A percentile compares a stretch with the other conserved stretches of the same genome.
Conservation (phyloP, 441 rosid genomes). For the Erodium texanum region DNA sequence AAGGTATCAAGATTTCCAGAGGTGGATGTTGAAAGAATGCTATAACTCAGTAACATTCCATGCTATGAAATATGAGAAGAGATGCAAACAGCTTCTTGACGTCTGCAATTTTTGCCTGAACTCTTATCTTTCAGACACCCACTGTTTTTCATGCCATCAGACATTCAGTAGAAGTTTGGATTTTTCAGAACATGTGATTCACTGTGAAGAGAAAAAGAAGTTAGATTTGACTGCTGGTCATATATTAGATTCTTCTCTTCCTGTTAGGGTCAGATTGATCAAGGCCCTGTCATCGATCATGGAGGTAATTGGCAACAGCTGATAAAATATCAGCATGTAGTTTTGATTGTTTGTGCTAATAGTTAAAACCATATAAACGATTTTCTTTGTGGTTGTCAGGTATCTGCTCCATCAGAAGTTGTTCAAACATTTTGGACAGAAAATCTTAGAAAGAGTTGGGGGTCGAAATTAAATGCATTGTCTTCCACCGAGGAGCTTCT, state of each 20-base stretch:
- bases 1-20: constrained; percentile 64
- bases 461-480: constrained; percentile 42
- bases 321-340: not conserved
- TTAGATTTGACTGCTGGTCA: constrained; percentile 16
- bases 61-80: constrained; percentile 44
- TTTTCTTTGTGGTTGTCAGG: constrained; percentile 35
- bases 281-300: constrained; percentile 48
- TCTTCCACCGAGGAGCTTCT: constrained; percentile 46
- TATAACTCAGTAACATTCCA: constrained; percentile 27
- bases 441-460: constrained; percentile 47
- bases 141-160: constrained; percentile 49
- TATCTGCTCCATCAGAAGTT: constrained; percentile 56
- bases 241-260: constrained; percentile 29
- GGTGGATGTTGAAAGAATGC: constrained; percentile 78
- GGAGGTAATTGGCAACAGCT: constrained; percentile 36
- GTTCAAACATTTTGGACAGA: constrained; percentile 55
- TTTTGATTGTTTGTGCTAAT: no score
- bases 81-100: constrained; percentile 38
- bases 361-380: not conserved
- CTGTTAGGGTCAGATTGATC: constrained; percentile 48
- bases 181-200: constrained; percentile 41
- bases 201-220: constrained; percentile 25
- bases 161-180: constrained; percentile 21
- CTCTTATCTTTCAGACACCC: constrained; percentile 27
- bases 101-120: constrained; percentile 48